Base-by-base conservation (phyloP, 495 filamentous ascomycete genomes). In the Aspergillus cavernicola region DNA sequence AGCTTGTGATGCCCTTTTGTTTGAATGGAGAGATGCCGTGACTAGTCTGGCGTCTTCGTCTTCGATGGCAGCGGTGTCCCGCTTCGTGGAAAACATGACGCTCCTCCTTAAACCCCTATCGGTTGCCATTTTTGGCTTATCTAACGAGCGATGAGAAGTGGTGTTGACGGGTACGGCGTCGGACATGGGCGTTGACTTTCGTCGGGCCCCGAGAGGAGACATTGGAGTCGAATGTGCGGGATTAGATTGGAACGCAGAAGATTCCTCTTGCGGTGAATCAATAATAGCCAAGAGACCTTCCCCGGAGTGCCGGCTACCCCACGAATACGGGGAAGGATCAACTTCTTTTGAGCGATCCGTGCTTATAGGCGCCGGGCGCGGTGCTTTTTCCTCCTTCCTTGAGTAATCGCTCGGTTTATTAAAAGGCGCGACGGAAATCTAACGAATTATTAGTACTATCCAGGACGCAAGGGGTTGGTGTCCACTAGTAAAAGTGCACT, bases 21-120 rank as follows among this genome's bases (percentile, higher is more conserved):
- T 70, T 35, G 66, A 66, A 46, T 67, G 58, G 18, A 88, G 62
- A 33, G 85, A 84, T 55, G 87, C 80, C 58, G 74, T 79, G 1
- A 90, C 73, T 20, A 90, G 66, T 45, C 70, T 80, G 8, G 86
- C 83, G 62, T 90, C 86, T 61, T 88, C 87, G 48, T 88, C 86
- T 20, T 87, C 77, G 12, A 79, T 68, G 4, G 68, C 40, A 10
- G 57, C 65, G 8, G 78, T 78, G 40, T 70, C 71, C 39, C 73
- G 74, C 15, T 69, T 69, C 0, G 64, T 74, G 6, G 79, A 55
- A 50, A 74, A 71, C 2, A 72, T 63, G 42, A 74, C 74, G 52
- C 66, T 77, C 49, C 80, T 68, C 40, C 75, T 79, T 38, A 82
- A 56, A 7, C 73, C 73, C 36, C 59, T 62, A 26, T 78, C 79